Base-by-base conservation (phyloP, 2,329 filamentous ascomycete genomes). In the Diaporthe amygdali region DNA sequence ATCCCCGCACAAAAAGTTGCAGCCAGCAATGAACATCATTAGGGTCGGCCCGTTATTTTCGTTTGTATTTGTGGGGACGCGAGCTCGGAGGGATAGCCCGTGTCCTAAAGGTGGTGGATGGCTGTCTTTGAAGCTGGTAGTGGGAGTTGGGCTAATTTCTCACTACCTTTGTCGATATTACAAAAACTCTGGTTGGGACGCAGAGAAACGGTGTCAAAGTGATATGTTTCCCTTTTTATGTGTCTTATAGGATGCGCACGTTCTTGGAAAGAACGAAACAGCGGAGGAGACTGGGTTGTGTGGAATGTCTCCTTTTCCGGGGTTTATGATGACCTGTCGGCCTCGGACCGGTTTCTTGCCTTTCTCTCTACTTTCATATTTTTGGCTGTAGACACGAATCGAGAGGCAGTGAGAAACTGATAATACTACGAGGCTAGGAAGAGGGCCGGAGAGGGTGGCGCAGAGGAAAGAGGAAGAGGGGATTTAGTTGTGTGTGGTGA, bases 281-380 rank as follows among this genome's bases (percentile, higher is more conserved):
- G 56, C 47, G 71, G 59, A 72, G 70, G 74, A 69, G 72, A 71
- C 68, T 72, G 75, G 74, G 74, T 74, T 73, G 73, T 25, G 52
- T 66, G 71, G 73, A 78, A 78, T 80, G 79, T 77, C 78, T 77
- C 74, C 70, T 75, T 68, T 72, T 74, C 74, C 76, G 32, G 59
- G 59, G 73, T 76, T 75, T 76, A 77, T 76, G 74, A 69, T 75
- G 69, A 12, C 46, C 63, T 66, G 56, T 69, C 59, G 67, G 71
- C 70, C 69, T 71, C 54, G 56, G 69, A 66, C 64, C 68, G 66
- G 71, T 71, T 54, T 59, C 71, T 71, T 74, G 64, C 67, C 73
- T 73, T 73, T 64, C 66, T 72, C 59, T 74, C 64, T 73, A 69
- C 68, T 75, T 75, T 56, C 49, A 67, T 77, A 72, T 77, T 69